Evolutionary conservation across 2,329 filamentous ascomycete species (phyloP).

Genomic region (Aspergillus fructus): DNA sequence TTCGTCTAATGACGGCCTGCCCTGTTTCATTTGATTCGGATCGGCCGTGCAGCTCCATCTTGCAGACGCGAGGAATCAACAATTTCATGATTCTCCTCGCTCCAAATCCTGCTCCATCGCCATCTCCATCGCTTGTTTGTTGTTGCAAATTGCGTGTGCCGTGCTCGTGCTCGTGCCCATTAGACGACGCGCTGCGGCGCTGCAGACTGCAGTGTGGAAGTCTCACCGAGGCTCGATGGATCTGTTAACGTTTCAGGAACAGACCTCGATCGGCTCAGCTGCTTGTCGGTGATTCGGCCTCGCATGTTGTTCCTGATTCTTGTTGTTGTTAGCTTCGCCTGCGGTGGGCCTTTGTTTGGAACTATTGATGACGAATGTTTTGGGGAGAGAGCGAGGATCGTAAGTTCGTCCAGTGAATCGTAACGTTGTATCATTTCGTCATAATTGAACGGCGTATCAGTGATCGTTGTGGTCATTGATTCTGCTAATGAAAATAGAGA

Average conservation of each 20-base stretch:
- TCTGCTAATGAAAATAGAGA: not conserved
- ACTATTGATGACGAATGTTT: slow-evolving; percentile 8
- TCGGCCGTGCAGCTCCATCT: slow-evolving; percentile 2
- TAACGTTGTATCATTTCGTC: not conserved
- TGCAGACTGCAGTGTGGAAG: not conserved
- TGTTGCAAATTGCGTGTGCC: not conserved
- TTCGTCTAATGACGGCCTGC: not conserved
- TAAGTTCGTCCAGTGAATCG: too few relatives aligned
- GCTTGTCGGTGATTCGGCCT: not conserved
- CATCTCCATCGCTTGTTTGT: not conserved
- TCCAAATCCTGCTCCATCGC: not conserved
- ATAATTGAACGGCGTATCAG: not conserved
- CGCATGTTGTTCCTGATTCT: not conserved
- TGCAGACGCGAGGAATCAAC: not conserved
- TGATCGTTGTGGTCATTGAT: not conserved
- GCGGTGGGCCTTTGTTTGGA: not conserved
- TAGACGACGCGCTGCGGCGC: too few relatives aligned
- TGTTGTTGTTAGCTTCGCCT: not conserved
- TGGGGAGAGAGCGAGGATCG: not conserved
- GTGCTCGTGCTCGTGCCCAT: too few relatives aligned
- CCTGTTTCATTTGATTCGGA: slow-evolving; percentile 11
- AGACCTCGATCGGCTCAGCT: not conserved
- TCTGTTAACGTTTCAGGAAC: not conserved
- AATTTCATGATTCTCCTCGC: not conserved
- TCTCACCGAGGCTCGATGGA: slow-evolving; percentile 4